Evolutionary conservation across 345 rosid genomes (phyloP).

Genomic region (Nasturtium officinale): DNA sequence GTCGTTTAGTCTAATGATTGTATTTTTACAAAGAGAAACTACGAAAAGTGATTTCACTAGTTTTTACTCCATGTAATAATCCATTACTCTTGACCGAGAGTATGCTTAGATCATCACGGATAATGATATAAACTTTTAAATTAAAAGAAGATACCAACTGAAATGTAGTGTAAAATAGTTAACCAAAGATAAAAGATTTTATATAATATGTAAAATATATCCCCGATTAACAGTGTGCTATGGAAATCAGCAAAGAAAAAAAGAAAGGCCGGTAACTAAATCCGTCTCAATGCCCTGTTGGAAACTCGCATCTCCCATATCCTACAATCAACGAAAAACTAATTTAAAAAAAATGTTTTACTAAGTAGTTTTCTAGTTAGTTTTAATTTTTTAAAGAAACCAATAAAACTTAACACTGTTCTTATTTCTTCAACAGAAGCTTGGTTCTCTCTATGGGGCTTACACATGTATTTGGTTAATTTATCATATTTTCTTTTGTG

Average conservation of each 20-base stretch:
- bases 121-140: too few relatives aligned
- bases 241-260: neutral
- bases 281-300: slow-evolving; percentile 45
- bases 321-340: slow-evolving; percentile 36
- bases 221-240: neutral
- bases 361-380: neutral
- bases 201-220: slow-evolving; percentile 11
- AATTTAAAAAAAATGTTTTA: too few relatives aligned
- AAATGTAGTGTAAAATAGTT: neutral
- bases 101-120: too few relatives aligned
- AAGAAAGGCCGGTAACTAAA: neutral
- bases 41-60: neutral
- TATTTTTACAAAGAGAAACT: too few relatives aligned
- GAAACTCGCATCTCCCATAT: slow-evolving; percentile 58
- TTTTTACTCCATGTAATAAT: neutral
- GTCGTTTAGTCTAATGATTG: neutral
- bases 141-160: neutral
- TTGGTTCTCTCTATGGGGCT: slow-evolving; percentile 7
- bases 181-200: neutral
- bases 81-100: too few relatives aligned
- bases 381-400: neutral
- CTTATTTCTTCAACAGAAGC: slow-evolving; percentile 11
- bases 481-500: slow-evolving; percentile 24
- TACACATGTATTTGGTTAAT: neutral
- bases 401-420: neutral